Evolutionary conservation across 2,329 filamentous ascomycete species (phyloP).

Genomic region (Fusarium sp.): DNA sequence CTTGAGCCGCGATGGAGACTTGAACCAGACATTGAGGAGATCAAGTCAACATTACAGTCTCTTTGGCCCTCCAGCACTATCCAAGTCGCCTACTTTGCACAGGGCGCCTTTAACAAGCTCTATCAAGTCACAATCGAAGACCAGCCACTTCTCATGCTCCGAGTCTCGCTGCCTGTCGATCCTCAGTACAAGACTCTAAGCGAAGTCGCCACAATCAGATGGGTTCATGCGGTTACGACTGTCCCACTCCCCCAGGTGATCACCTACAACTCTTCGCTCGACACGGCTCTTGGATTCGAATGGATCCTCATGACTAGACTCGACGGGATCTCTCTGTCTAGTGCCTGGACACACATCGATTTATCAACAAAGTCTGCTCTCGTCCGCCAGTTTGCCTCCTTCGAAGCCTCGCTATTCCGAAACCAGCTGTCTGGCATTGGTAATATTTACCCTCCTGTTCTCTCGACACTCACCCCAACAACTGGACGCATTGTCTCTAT

Average conservation of each 20-base stretch:
- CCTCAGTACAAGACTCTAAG: constrained; percentile 51
- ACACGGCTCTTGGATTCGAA: constrained; percentile 53
- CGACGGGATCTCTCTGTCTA: constrained; percentile 43
- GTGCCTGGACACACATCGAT: constrained; percentile 39
- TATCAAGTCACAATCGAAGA: constrained; percentile 22
- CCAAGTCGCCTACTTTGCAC: constrained; percentile 16
- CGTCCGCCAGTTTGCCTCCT: constrained; percentile 16
- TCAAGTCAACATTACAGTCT: neutral
- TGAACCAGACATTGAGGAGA: constrained; percentile 12
- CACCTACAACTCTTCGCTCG: constrained; percentile 44
- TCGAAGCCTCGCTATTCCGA: constrained; percentile 32
- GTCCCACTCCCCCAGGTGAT: constrained; percentile 51
- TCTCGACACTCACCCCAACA: neutral
- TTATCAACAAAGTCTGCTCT: neutral
- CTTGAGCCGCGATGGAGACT: constrained; percentile 29
- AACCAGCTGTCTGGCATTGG: constrained; percentile 43
- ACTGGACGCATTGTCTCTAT: constrained; percentile 49
- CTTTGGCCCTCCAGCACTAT: neutral
- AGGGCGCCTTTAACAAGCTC: constrained; percentile 44
- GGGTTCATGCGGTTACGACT: constrained; percentile 44
- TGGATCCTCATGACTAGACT: constrained; percentile 56
- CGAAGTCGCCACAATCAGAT: constrained; percentile 55
- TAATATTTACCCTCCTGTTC: constrained; percentile 22
- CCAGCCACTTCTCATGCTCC: constrained; percentile 41
- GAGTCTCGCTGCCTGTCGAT: constrained; percentile 53